A percentile compares a stretch with the other conserved stretches of the same genome.
Evolutionary conservation across 106 monocot species (phyloP).

Genomic region (Allium cepa): DNA sequence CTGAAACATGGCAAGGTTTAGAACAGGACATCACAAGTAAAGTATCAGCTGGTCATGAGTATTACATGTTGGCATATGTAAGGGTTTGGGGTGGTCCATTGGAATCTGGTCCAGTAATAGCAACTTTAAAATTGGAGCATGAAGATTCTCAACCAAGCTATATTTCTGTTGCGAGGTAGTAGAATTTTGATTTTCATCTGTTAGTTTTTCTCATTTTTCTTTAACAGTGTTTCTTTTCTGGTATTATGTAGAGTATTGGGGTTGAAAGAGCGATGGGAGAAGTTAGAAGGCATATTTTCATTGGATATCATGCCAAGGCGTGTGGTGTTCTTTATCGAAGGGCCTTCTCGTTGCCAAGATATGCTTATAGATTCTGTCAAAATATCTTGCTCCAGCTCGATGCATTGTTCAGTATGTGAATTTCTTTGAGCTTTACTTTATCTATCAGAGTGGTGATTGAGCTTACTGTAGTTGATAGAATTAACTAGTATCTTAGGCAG

Average conservation of each 20-base stretch:
- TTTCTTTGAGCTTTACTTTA: no score
- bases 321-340: slow-evolving; percentile 36
- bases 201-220: background rate
- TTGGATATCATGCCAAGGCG: slow-evolving; percentile 17
- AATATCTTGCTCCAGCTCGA: slow-evolving; percentile 6
- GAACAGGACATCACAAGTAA: slow-evolving; percentile 33
- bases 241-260: slow-evolving; percentile 12
- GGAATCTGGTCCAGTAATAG: slow-evolving; percentile 21
- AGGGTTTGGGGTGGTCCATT: slow-evolving; percentile 17
- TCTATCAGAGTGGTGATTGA: no score
- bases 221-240: background rate
- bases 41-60: slow-evolving; percentile 16
- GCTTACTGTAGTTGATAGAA: no score
- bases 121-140: slow-evolving; percentile 33
- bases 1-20: slow-evolving; percentile 40
- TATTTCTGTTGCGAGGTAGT: slow-evolving; percentile 30
- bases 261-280: slow-evolving; percentile 28
- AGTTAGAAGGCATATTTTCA: slow-evolving; percentile 34
- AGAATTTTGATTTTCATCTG: background rate
- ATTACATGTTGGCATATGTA: slow-evolving; percentile 21
- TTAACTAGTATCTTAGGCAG: no score
- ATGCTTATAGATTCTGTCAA: slow-evolving; percentile 37
- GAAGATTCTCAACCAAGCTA: slow-evolving; percentile 13
- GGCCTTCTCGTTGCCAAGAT: slow-evolving; percentile 35
- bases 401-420: slow-evolving; percentile 2